Base-by-base conservation (phyloP, 2,329 filamentous ascomycete species). In the Alternaria hordeiaustralica region DNA sequence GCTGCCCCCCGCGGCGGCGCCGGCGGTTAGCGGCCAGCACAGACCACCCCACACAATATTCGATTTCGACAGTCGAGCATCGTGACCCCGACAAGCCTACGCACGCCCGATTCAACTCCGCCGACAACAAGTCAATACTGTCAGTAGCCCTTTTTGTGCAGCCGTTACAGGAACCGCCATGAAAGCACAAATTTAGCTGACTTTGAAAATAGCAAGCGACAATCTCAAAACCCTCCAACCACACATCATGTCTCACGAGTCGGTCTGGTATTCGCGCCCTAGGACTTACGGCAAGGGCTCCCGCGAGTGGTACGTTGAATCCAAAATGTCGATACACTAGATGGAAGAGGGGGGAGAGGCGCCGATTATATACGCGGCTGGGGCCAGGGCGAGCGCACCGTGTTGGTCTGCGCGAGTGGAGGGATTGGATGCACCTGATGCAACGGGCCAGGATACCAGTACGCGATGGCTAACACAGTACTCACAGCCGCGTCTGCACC, bases 181-280 rank as follows among this genome's bases (percentile, higher is more conserved):
- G 44, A 61, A 3, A 7, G 18, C 20, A 56, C 51, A 55, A 45
- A 28, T 46, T 62, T 23, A 6, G 26, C 54, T 56, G n/a, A 56
- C 36, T 18, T n/a, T 2, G 5, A 11, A 33, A 36, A 23, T n/a
- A 63, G 61, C 51, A 55, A 46, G 51, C 41, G 49, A 60, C 51
- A 60, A 50, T 41, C 54, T 46, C 57, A 57, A 45, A 66, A 58
- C 64, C 60, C 65, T 51, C 65, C 18, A 77, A 75, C 80, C 81
- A 82, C 83, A 84, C 85, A 90, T 81, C 82, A 92, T 92, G 90
- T 90, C 90, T 85, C 90, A 92, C 94, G 95, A 98, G 88, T 94
- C 92, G 65, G 94, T 98, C 87, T 99, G 95, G 94, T 97, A 96
- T 91, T 97, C 94, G 82, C 94, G 96, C 85, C 96, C 96, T 82